These are phyloP conservation scores for Quercus lobata DNA, from an alignment of 331 rosid genomes.

Conservation along the genomic window DNA sequence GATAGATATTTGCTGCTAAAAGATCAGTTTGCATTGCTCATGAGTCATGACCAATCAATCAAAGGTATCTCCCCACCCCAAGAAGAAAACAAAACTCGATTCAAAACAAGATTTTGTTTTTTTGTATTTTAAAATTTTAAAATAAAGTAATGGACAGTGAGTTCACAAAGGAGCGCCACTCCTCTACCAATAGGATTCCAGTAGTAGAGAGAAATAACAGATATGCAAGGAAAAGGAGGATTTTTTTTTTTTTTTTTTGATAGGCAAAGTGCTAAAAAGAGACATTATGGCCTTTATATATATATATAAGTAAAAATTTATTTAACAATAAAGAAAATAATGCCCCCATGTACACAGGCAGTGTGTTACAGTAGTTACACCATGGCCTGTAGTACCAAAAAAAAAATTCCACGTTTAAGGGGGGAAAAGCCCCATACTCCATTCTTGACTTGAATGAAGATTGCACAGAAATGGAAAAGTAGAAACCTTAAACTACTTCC, in stretches of 20 bases:
- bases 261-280: too few relatives aligned
- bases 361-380: neutral
- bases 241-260: neutral
- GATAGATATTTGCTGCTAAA: neutral
- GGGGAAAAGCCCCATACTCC: neutral
- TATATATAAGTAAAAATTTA: too few relatives aligned
- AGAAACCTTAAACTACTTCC: neutral
- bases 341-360: too few relatives aligned
- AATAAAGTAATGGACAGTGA: too few relatives aligned
- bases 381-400: neutral
- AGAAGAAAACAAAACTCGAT: neutral
- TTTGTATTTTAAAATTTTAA: too few relatives aligned
- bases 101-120: neutral
- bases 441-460: neutral
- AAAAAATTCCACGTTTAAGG: neutral
- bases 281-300: too few relatives aligned
- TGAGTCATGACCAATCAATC: neutral
- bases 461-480: neutral
- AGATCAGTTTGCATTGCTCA: neutral
- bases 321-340: too few relatives aligned
- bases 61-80: neutral
- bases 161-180: neutral
- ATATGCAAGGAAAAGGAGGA: neutral
- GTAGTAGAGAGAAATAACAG: neutral
- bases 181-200: neutral